Conservation (phyloP, 2,329 filamentous ascomycete species). For the Penicillium sp. region DNA sequence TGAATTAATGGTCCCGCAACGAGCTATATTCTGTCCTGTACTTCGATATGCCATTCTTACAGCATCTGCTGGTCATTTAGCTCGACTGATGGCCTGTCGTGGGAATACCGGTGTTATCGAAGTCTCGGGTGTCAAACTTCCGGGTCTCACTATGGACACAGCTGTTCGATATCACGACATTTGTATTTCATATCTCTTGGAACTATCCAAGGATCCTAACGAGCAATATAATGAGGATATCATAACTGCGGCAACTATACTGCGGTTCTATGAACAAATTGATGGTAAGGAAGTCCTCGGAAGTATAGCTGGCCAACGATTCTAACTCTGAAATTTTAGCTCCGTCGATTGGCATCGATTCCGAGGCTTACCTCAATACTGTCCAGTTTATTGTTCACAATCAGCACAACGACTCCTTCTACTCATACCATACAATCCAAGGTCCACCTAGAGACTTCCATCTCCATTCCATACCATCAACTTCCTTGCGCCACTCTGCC, state of each 20-base stretch:
- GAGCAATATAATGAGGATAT: slow-evolving; percentile 56
- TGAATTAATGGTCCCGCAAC: slow-evolving; percentile 11
- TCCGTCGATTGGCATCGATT: slow-evolving; percentile 13
- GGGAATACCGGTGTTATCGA: slow-evolving; percentile 1
- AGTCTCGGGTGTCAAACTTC: slow-evolving; percentile 6
- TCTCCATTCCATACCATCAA: slow-evolving; percentile 27
- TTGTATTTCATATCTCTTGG: slow-evolving; percentile 32
- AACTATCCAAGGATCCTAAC: slow-evolving; percentile 36
- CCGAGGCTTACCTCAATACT: slow-evolving; percentile 17
- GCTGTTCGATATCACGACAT: slow-evolving; percentile 32
- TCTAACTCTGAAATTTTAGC: slow-evolving; percentile 20
- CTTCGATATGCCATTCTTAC: slow-evolving; percentile 14
- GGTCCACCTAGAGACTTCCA: slow-evolving; percentile 13
- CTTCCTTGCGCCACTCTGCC: slow-evolving; percentile 40
- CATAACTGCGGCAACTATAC: slow-evolving; percentile 60
- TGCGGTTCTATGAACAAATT: slow-evolving; percentile 63
- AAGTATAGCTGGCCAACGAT: not conserved
- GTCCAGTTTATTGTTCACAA: slow-evolving; percentile 20
- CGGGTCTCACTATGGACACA: slow-evolving; percentile 15
- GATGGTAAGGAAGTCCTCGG: slow-evolving; percentile 45
- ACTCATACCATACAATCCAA: slow-evolving; percentile 20
- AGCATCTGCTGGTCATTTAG: slow-evolving; percentile 16
- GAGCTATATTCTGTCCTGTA: slow-evolving; percentile 16
- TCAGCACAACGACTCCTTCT: slow-evolving; percentile 16
- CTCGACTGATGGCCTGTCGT: not conserved